Base-by-base conservation (phyloP, 2,329 filamentous ascomycete genomes). In the Diaporthe ampelina region DNA sequence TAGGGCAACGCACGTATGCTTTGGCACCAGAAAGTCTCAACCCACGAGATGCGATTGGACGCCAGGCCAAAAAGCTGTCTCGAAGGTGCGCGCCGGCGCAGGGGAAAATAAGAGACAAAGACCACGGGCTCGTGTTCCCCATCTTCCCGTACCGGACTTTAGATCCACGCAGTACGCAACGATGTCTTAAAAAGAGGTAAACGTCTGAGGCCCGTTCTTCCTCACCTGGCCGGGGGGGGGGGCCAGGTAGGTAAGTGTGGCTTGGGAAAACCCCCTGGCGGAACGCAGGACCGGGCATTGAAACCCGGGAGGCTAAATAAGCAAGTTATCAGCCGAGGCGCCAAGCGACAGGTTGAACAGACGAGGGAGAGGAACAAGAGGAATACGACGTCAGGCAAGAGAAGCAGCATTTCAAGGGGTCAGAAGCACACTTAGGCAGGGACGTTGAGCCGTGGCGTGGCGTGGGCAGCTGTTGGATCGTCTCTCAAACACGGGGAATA, bases 31-130 rank as follows among this genome's bases (percentile, higher is more conserved):
- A 35, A 52, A 24, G 63, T 67, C 48, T 68, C 48, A 29, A 26
- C 63, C 32, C n/a, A 40, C n/a, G 32, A 26, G 32, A 68, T 68
- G 48, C 63, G 63, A 68, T 68, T 68, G 63, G 63, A 54, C 63
- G 63, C 63, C 63, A 68, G 48, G n/a, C 63, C 48, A 24, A 54
- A 54, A n/a, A 54, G 48, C 32, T 68, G 63, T 68, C 63, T 68
- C 29, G 63, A 68, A 68, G 21, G 48, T 54, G 29, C 29, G 48
- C 48, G 63, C 48, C 63, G 45, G 21, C 48, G 63, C 48, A 52
- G 48, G 45, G 21, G 32, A 26, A 50, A 52, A 10, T 6, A 52
- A 52, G 29, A 50, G 63, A 37, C 63, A 52, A 26, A 37, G 32
- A 52, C 48, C 48, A 26, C 63, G 63, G 63, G 32, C 63, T 68